Conservation (phyloP, 257 asterid species). For the Solanum sitiens region DNA sequence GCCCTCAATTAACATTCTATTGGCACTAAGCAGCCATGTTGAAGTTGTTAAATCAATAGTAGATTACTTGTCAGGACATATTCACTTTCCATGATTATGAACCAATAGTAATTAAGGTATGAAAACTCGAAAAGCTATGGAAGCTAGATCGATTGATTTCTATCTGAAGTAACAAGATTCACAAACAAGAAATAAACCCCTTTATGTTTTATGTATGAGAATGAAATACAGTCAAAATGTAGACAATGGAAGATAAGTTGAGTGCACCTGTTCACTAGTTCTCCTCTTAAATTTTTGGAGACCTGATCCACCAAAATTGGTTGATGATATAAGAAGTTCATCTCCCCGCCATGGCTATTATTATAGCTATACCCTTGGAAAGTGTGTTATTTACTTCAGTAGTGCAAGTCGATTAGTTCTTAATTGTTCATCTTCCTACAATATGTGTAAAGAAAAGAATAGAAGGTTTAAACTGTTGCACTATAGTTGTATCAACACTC, state of each 20-base stretch:
- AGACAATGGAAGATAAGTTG: background rate
- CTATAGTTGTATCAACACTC: background rate
- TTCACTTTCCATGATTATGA: too few species aligned
- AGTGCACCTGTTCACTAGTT: constrained; percentile 36
- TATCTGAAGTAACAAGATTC: too few species aligned
- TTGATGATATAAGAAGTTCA: constrained; percentile 20
- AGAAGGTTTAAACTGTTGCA: background rate
- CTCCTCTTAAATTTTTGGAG: constrained; percentile 36
- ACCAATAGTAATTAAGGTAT: too few species aligned
- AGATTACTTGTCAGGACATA: too few species aligned
- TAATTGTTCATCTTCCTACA: constrained; percentile 85
- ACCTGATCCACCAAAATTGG: constrained; percentile 25
- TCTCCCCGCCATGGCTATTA: constrained; percentile 21
- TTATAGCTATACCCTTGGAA: constrained; percentile 52
- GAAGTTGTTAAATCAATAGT: too few species aligned
- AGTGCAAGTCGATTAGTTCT: constrained; percentile 82
- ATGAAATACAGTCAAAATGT: background rate
- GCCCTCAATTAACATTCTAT: too few species aligned
- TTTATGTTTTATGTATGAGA: background rate
- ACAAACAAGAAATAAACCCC: background rate
- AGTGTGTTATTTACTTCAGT: constrained; percentile 53
- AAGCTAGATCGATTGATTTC: too few species aligned
- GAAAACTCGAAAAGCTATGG: too few species aligned
- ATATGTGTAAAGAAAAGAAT: background rate
- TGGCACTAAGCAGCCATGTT: too few species aligned